phyloP scores from a whole-genome alignment of 179 eudicot species.

The Carnegiea gigantea region DNA sequence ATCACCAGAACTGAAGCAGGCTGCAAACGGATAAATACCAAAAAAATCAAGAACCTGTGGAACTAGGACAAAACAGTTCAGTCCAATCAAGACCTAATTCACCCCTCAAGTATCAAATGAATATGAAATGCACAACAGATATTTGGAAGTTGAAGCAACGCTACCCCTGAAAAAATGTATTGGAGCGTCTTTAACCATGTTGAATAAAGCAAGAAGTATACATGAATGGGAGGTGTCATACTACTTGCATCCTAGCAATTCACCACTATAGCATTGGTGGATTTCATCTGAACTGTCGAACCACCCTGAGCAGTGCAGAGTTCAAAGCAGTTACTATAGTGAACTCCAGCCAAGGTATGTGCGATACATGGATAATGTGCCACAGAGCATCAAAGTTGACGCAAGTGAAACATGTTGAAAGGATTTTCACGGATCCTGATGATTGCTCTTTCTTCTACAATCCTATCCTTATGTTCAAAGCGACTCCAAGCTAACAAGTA shows the following conservation, averaged over 20 bases:
- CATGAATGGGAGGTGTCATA: background rate
- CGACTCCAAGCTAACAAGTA: too few species aligned
- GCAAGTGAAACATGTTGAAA: too few species aligned
- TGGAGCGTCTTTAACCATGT: background rate
- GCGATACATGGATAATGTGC: too few species aligned
- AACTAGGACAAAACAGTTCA: background rate
- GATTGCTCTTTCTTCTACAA: too few species aligned
- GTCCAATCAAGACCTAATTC: background rate
- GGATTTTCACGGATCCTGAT: too few species aligned
- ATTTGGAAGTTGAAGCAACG: background rate
- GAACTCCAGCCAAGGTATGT: too few species aligned
- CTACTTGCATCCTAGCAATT: background rate
- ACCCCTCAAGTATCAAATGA: background rate
- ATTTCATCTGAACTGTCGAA: background rate
- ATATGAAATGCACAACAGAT: background rate
- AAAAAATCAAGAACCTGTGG: background rate
- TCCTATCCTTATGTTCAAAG: too few species aligned
- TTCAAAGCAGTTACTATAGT: background rate
- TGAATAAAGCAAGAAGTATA: background rate
- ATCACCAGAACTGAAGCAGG: background rate
- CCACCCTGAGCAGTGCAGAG: background rate
- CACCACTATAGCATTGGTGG: background rate
- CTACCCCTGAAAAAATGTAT: background rate
- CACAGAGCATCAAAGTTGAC: too few species aligned
- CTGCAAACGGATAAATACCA: background rate